Evolutionary conservation across 1,139 yeast species (phyloP), one percentile per base, ranked within the genome.

Genomic region (Saccharomyces hybrid): DNA sequence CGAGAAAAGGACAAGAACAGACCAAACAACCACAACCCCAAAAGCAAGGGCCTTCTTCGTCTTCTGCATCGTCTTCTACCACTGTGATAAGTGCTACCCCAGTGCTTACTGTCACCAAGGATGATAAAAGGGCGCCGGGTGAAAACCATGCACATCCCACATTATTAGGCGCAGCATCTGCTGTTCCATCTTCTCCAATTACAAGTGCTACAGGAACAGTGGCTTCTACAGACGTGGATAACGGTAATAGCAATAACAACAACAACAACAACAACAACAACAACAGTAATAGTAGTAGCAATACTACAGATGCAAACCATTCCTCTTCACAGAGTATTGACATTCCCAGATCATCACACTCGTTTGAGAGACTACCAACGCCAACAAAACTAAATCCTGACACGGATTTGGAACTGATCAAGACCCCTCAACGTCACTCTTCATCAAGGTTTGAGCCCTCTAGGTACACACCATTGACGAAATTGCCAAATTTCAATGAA

Each of bases 371-470:
- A 58, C 60, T 75, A 50, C 78, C 78, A 12, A 68, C 77, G 5
- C 76, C 77, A 27, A 68, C 81, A 5, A 76, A 75, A 58, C 56
- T 69, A 48, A 64, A 61, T 44, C 75, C 76, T 51, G 77, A 76
- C 61, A 68, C 73, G 53, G 81, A 79, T 51, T 71, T 83, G 48
- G 89, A 84, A 59, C 74, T 84, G 55, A 79, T 82, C 52, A 79
- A 78, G 58, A 78, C 96, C 0, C 97, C 99, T 11, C 89, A 88
- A 66, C 83, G 99, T 67, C 99, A 93, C 70, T 87, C 95, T 51
- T 88, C 97, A 31, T 88, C 97, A 41, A 78, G 98, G 60, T 90
- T 95, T 64, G 98, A 91, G 70, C 88, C 90, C 9, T 79, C 90
- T 2, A 75, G 82, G 48, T 84, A 85, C 61, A 81, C 87, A 42